phyloP scores from a whole-genome alignment of 306 rosid genomes.

The Sechiopsis laciniata region DNA sequence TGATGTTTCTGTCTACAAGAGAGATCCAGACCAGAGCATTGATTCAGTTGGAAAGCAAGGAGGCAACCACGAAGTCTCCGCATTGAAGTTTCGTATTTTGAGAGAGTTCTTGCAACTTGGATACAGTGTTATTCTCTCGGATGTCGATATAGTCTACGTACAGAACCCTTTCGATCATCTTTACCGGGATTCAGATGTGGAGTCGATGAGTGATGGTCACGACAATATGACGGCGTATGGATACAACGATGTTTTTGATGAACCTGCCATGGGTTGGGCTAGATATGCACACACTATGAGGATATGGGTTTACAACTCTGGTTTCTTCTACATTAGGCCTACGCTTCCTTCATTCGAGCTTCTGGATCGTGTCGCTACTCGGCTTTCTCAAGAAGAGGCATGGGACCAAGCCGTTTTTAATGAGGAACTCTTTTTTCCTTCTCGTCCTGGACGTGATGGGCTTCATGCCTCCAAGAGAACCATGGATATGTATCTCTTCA shows the following conservation, averaged over 20 bases:
- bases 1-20: conserved; percentile 67
- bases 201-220: conserved; percentile 91
- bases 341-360: conserved; percentile 86
- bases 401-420: conserved; percentile 97
- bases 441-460: conserved; percentile 72
- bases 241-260: conserved; percentile 76
- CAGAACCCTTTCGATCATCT: conserved; percentile 85
- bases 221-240: conserved; percentile 76
- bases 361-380: conserved; percentile 65
- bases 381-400: conserved; percentile 52
- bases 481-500: conserved; percentile 73
- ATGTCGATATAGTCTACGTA: conserved; percentile 75
- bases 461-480: conserved; percentile 85
- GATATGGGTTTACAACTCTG: conserved; percentile 92
- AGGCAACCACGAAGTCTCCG: conserved; percentile 76
- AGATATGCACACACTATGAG: conserved; percentile 89
- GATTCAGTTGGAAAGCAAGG: conserved; percentile 56
- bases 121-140: conserved; percentile 74
- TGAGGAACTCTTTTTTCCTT: conserved; percentile 76
- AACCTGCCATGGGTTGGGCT: conserved; percentile 92
- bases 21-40: conserved; percentile 64
- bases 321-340: conserved; percentile 79
- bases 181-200: conserved; percentile 80
- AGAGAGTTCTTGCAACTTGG: conserved; percentile 86
- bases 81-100: conserved; percentile 65